phyloP scores from a whole-genome alignment of 805 yeast genomes.

The Huiozyma sinensis region DNA sequence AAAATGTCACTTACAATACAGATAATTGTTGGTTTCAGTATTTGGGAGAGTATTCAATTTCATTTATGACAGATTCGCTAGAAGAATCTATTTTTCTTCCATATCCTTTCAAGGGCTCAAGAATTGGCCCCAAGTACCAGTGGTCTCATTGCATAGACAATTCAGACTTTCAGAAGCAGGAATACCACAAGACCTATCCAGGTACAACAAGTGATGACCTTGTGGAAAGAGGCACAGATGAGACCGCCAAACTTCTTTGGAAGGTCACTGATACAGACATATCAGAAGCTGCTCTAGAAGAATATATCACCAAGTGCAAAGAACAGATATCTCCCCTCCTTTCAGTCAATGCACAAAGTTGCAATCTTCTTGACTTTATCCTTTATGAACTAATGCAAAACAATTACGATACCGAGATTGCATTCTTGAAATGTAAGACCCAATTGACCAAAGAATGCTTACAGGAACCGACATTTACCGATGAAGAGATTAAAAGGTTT shows the following conservation, averaged over 20 bases:
- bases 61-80: constrained; percentile 15
- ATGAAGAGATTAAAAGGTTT: constrained; percentile 54
- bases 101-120: constrained; percentile 20
- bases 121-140: constrained; percentile 20
- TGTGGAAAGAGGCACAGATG: constrained; percentile 66
- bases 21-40: constrained; percentile 24
- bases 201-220: neutral
- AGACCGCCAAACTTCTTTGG: constrained; percentile 61
- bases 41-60: constrained; percentile 17
- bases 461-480: constrained; percentile 66
- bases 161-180: neutral
- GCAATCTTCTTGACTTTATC: constrained; percentile 74
- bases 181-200: neutral
- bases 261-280: constrained; percentile 28
- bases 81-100: constrained; percentile 13
- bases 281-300: constrained; percentile 32
- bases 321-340: constrained; percentile 46
- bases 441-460: constrained; percentile 46
- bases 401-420: constrained; percentile 40
- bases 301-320: constrained; percentile 43
- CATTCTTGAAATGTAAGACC: constrained; percentile 36
- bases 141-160: constrained; percentile 19
- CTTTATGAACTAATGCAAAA: constrained; percentile 42
- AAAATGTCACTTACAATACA: constrained; percentile 5
- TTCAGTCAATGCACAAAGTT: constrained; percentile 49